Base-by-base conservation (phyloP, 805 yeast genomes). In the Limtongozyma cylindracea region DNA sequence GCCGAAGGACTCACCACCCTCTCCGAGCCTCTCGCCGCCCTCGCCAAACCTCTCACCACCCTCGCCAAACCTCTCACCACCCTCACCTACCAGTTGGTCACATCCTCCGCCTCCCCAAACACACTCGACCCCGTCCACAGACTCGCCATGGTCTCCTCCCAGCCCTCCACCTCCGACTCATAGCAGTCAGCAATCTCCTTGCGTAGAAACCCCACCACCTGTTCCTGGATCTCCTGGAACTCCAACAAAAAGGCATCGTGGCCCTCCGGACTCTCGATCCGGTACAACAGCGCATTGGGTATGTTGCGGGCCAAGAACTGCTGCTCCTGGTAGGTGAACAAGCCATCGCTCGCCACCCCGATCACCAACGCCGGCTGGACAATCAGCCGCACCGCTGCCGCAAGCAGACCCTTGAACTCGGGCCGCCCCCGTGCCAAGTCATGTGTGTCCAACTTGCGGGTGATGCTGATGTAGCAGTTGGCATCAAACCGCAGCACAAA, bases 211-310 rank as follows among this genome's bases (percentile, higher is more conserved):
- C 60, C 61, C 20, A 61, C 45, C 23, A 91, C 65, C 30, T 70
- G 51, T 17, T 59, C 52, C 40, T 88, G 76, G 25, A 88, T 78
- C 23, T 66, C 63, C 22, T 64, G 70, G 42, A 88, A 88, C 43
- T 88, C 98, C 21, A 88, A 53, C 27, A 88, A 47, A 38, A 88
- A 88, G 3, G 96, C 98, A 49, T 88, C 98, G 38, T 88, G 98
- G 10, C 98, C 98, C 34, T 88, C 98, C 8, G 84, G 88, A 1
- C 95, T 80, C 29, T 73, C 63, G 19, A 88, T 68, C 34, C 66
- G 64, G 31, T 68, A 65, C 30, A 88, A 49, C 5, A 33, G 41
- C 2, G 91, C 56, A 32, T 72, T 56, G 6, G 80, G 82, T 27
- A 88, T 60, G 35, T 65, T 49, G 19, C 63, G 59, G 2, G 91